phyloP scores from a whole-genome alignment of 2,329 filamentous ascomycete species.

The Botryotinia convoluta region DNA sequence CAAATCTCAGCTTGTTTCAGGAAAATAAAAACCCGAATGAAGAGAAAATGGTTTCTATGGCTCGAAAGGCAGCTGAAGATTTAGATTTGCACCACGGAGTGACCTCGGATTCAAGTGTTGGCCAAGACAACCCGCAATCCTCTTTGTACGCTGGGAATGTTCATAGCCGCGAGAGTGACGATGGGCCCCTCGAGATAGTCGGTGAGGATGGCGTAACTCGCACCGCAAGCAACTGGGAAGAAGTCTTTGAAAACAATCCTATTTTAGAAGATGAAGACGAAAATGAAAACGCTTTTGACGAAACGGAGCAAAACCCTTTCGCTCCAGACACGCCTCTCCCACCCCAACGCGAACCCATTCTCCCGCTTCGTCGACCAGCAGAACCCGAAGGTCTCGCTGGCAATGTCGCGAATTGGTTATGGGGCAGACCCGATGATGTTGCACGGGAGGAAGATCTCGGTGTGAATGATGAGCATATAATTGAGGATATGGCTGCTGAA shows the following conservation, averaged over 20 bases:
- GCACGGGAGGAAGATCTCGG: conserved; percentile 43
- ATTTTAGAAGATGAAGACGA: conserved; percentile 26
- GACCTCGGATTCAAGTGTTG: background rate
- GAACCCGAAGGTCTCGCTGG: conserved; percentile 43
- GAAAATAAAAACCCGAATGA: conserved; percentile 10
- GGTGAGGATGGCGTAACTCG: conserved; percentile 29
- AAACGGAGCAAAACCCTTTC: conserved; percentile 24
- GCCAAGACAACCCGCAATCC: background rate
- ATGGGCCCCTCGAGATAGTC: conserved; percentile 23
- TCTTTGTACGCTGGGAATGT: too few species aligned
- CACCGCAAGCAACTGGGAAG: conserved; percentile 25
- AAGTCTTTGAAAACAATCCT: conserved; percentile 31
- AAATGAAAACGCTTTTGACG: conserved; percentile 16
- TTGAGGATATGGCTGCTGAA: conserved; percentile 58
- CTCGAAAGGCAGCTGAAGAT: conserved; percentile 8
- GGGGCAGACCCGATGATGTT: conserved; percentile 51
- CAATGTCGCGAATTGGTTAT: conserved; percentile 58
- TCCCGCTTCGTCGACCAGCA: conserved; percentile 18
- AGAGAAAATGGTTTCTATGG: background rate
- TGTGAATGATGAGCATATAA: conserved; percentile 57
- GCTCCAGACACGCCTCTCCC: conserved; percentile 26
- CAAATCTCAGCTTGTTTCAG: background rate
- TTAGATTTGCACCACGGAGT: conserved; percentile 8
- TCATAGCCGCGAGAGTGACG: background rate
- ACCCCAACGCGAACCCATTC: conserved; percentile 23